These are phyloP conservation scores for Erysimum cheiri DNA, from an alignment of 441 rosid genomes.

Conservation along the genomic window DNA sequence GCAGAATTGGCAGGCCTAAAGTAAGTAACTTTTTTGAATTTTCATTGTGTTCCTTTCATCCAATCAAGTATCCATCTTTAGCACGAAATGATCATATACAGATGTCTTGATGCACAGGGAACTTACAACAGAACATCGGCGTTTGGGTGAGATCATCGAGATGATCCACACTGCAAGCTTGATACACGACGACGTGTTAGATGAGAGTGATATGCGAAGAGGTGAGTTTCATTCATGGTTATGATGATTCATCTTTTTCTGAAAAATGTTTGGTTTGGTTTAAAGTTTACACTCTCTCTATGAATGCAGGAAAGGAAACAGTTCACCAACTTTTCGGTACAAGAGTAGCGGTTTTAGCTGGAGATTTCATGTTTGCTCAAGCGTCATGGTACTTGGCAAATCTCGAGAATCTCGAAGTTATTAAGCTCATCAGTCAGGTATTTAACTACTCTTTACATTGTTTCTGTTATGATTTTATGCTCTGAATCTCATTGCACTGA, in stretches of 20 bases:
- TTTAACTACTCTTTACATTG: neutral
- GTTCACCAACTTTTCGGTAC: slow-evolving; percentile 79
- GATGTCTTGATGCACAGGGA: slow-evolving; percentile 52
- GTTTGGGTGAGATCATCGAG: slow-evolving; percentile 92
- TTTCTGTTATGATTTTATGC: neutral
- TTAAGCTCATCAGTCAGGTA: slow-evolving; percentile 91
- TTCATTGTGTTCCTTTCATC: slow-evolving; percentile 75
- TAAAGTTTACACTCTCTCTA: neutral
- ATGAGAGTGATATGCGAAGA: slow-evolving; percentile 89
- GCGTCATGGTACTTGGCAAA: slow-evolving; percentile 90
- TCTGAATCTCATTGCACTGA: neutral
- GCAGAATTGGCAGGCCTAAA: slow-evolving; percentile 76
- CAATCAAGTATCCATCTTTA: slow-evolving; percentile 4
- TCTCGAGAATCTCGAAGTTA: slow-evolving; percentile 81
- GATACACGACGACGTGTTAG: slow-evolving; percentile 91
- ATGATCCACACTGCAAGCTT: slow-evolving; percentile 97
- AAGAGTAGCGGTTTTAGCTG: slow-evolving; percentile 81
- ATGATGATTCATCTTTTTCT: neutral
- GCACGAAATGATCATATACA: slow-evolving; percentile 27
- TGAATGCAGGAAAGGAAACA: slow-evolving; percentile 63
- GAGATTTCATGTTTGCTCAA: slow-evolving; percentile 92
- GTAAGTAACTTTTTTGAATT: slow-evolving; percentile 49
- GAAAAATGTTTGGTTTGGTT: neutral
- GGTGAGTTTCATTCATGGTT: slow-evolving; percentile 45
- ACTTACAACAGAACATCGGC: slow-evolving; percentile 73